Evolutionary conservation across 352 stramenopile species (phyloP).

Genomic region (Globisporangium rhizosaccharum): DNA sequence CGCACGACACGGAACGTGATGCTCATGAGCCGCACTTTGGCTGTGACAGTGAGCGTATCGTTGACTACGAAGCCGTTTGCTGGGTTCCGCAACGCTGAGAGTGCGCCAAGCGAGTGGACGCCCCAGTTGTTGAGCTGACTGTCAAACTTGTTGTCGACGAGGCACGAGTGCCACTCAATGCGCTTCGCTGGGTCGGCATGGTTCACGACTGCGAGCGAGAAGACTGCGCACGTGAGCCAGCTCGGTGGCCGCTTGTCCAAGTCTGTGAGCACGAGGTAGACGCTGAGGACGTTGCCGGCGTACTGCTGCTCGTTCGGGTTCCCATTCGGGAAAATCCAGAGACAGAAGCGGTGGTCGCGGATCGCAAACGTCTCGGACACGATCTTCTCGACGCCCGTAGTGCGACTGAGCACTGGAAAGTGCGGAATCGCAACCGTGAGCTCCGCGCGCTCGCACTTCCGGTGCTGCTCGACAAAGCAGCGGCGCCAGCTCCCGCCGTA

Average conservation of each 20-base stretch:
- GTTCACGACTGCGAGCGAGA: constrained; percentile 66
- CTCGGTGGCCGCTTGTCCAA: constrained; percentile 39
- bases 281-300: constrained; percentile 54
- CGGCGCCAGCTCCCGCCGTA: constrained; percentile 71
- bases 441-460: constrained; percentile 39
- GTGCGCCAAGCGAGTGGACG: constrained; percentile 65
- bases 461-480: constrained; percentile 57
- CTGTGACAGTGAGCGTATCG: constrained; percentile 53
- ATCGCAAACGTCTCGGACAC: constrained; percentile 73
- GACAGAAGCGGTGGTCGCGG: constrained; percentile 64
- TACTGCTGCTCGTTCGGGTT: constrained; percentile 79
- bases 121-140: constrained; percentile 73
- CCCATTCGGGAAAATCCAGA: constrained; percentile 77
- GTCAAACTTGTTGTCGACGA: constrained; percentile 83
- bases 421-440: constrained; percentile 48
- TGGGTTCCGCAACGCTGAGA: constrained; percentile 48
- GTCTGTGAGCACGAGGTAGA: constrained; percentile 79
- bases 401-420: constrained; percentile 30
- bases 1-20: constrained; percentile 77
- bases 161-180: constrained; percentile 78
- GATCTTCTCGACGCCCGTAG: constrained; percentile 53
- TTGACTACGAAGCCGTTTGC: constrained; percentile 43
- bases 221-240: constrained; percentile 79
- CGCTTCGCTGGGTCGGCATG: constrained; percentile 28
- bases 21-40: constrained; percentile 68